These are phyloP conservation scores for Citrullus mucosospermus DNA, from an alignment of 306 rosid species.

Conservation along the genomic window DNA sequence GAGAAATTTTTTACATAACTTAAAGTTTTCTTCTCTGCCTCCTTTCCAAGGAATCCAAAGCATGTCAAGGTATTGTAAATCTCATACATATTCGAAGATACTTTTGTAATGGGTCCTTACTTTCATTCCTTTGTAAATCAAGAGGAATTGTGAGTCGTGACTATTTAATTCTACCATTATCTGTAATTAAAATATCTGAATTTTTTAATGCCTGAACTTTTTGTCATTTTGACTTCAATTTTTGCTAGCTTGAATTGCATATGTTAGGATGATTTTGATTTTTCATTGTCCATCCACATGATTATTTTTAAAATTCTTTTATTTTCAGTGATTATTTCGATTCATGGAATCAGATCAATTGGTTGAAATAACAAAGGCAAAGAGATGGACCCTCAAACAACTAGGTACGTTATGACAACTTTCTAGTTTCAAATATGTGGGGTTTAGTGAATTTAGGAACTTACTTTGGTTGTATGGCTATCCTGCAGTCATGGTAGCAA, in stretches of 20 bases:
- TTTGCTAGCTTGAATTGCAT: not conserved
- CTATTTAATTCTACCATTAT: not conserved
- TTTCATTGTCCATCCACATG: not conserved
- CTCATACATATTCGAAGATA: not conserved
- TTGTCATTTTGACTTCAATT: not conserved
- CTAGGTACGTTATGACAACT: too few species aligned
- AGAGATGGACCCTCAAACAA: too few species aligned
- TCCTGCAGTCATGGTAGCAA: too few species aligned
- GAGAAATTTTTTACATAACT: too few species aligned
- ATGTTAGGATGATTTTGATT: not conserved
- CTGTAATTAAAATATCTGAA: not conserved
- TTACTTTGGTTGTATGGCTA: too few species aligned
- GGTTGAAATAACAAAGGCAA: too few species aligned
- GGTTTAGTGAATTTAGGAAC: too few species aligned
- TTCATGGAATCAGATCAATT: conserved; percentile 49
- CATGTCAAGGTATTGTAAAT: not conserved
- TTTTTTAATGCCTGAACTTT: not conserved
- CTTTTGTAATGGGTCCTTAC: not conserved
- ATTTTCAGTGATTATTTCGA: conserved; percentile 75
- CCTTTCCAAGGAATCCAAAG: not conserved
- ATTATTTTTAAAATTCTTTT: not conserved
- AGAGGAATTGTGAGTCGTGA: not conserved
- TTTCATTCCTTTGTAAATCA: not conserved
- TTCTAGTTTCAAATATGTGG: too few species aligned
- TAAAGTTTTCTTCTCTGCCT: not conserved